Evolutionary conservation across 345 rosid genomes (phyloP).

Genomic region (Raphanus raphanistrum): DNA sequence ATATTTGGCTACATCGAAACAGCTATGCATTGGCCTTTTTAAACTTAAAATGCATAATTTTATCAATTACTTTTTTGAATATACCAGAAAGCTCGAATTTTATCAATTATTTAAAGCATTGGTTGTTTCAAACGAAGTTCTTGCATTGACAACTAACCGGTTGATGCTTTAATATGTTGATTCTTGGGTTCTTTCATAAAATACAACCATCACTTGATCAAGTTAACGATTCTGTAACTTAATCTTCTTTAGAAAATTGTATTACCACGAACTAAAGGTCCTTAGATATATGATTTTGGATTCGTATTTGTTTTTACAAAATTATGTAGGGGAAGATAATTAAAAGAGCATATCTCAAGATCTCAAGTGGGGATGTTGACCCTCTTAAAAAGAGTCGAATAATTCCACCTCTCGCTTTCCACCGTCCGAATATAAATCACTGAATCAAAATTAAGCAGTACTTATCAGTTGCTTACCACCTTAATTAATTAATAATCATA

Average conservation of each 20-base stretch:
- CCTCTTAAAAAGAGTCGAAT: conserved; percentile 24
- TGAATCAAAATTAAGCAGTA: conserved; percentile 27
- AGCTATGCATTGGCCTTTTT: conserved; percentile 27
- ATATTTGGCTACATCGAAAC: conserved; percentile 16
- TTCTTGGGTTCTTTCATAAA: background rate
- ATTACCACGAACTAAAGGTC: background rate
- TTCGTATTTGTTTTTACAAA: conserved; percentile 8
- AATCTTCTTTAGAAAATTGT: background rate
- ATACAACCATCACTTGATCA: background rate
- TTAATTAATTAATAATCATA: conserved; percentile 26
- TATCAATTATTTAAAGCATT: too few relatives aligned
- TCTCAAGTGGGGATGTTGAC: conserved; percentile 33
- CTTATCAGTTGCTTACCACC: conserved; percentile 27
- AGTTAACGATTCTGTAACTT: background rate
- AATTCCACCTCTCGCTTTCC: conserved; percentile 18
- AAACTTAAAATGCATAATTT: background rate
- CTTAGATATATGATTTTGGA: background rate
- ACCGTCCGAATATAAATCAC: conserved; percentile 36
- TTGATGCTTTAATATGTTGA: background rate
- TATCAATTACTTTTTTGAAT: background rate
- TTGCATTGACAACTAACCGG: background rate
- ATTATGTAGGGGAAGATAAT: background rate
- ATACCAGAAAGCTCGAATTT: background rate
- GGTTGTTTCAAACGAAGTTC: background rate
- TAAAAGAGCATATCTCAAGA: conserved; percentile 11